Percentiles rank a stretch among this genome's conserved stretches.
These are phyloP conservation scores for Perilla frutescens DNA, from an alignment of 257 asterid species.

Conservation along the genomic window DNA sequence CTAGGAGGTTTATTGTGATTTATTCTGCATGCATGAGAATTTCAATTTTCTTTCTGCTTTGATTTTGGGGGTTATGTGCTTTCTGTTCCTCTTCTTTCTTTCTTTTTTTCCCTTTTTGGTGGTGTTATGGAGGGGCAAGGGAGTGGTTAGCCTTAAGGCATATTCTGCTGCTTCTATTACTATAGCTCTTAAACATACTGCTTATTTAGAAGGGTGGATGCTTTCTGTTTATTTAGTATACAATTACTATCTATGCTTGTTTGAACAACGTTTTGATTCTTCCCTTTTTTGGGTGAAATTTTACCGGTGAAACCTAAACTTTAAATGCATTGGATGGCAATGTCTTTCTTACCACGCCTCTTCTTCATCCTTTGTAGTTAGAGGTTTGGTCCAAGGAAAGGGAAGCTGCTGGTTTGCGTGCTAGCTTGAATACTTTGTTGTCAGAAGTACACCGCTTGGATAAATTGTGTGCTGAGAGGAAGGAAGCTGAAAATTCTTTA, in stretches of 20 bases:
- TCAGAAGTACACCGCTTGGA: conserved; percentile 92
- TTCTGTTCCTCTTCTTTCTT: neutral
- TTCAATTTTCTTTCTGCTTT: conserved; percentile 11
- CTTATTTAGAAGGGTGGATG: neutral
- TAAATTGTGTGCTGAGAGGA: conserved; percentile 91
- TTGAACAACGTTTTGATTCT: neutral
- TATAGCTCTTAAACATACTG: neutral
- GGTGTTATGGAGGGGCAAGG: neutral
- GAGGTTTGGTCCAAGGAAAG: conserved; percentile 99
- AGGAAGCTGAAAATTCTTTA: conserved; percentile 95
- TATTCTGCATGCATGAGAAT: neutral
- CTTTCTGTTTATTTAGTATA: neutral
- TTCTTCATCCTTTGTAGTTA: conserved; percentile 55
- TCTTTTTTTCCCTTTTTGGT: neutral
- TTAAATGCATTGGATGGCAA: conserved; percentile 10
- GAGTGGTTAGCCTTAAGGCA: conserved; percentile 12
- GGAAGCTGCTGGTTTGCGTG: conserved; percentile 91
- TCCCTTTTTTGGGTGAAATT: neutral
- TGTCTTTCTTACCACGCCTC: conserved; percentile 30
- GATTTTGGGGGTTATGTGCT: neutral
- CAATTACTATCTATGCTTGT: neutral
- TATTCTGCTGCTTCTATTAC: conserved; percentile 6
- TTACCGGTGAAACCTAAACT: conserved; percentile 1
- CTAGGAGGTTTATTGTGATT: conserved; percentile 18
- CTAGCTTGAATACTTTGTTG: conserved; percentile 78